These are phyloP conservation scores for Aspergillus sp. DNA, from an alignment of 2,329 filamentous ascomycete species.

Conservation along the genomic window DNA sequence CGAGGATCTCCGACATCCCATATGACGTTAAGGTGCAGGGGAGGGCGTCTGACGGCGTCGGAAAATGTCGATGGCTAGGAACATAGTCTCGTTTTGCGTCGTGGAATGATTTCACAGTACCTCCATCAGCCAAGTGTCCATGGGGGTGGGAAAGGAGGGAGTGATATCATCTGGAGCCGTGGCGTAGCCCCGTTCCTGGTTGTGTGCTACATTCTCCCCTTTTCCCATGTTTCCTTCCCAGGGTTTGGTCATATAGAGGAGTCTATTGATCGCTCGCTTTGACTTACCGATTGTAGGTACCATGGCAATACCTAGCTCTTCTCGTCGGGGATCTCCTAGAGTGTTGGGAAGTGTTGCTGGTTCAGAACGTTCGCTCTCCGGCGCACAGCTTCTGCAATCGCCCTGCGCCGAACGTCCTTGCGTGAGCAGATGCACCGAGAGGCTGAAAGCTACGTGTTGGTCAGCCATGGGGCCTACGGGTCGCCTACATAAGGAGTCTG, in stretches of 20 bases:
- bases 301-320: no score
- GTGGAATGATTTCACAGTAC: background rate
- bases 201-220: background rate
- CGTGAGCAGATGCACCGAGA: no score
- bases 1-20: background rate
- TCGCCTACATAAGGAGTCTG: no score
- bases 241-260: no score
- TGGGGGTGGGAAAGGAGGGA: background rate
- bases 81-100: background rate
- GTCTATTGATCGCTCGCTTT: no score
- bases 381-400: background rate
- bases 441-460: background rate
- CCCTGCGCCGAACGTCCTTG: background rate
- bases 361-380: no score
- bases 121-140: background rate
- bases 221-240: no score
- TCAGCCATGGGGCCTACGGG: background rate
- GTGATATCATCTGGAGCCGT: background rate
- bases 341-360: no score
- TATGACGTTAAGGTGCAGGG: constrained; percentile 1
- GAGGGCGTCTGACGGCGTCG: background rate
- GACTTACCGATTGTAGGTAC: no score
- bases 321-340: no score
- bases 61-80: background rate
- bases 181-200: background rate